Conservation (phyloP, 441 rosid genomes). For the Sinapis alba region DNA sequence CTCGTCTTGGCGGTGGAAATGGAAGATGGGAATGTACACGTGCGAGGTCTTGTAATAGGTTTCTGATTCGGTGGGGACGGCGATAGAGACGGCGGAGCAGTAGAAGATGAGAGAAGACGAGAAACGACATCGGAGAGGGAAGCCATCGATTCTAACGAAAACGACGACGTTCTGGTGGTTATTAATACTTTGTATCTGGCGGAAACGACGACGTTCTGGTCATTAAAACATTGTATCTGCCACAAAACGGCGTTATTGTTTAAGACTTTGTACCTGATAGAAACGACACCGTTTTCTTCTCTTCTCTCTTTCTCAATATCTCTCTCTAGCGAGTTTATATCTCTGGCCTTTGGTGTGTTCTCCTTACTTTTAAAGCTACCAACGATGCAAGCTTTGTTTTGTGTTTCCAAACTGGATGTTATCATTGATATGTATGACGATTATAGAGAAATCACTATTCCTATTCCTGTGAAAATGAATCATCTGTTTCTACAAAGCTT, state of each 20-base stretch:
- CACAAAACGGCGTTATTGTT: too few species aligned
- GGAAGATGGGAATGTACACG: too few species aligned
- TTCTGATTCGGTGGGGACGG: constrained; percentile 12
- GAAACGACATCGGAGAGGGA: constrained; percentile 24
- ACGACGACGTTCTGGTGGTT: neutral
- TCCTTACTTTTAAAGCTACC: constrained; percentile 35
- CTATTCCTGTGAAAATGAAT: neutral
- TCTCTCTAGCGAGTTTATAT: constrained; percentile 91
- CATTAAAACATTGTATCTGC: too few species aligned
- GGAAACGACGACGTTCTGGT: neutral
- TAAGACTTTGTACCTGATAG: too few species aligned
- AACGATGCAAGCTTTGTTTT: constrained; percentile 12
- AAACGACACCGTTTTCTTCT: neutral
- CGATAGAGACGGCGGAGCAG: neutral
- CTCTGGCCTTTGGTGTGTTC: constrained; percentile 66
- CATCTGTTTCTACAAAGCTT: neutral
- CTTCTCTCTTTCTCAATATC: too few species aligned
- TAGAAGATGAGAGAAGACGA: neutral
- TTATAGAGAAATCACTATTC: neutral
- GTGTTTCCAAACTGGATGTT: neutral
- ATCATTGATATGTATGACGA: neutral
- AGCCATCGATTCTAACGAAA: constrained; percentile 9
- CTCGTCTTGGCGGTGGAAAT: too few species aligned
- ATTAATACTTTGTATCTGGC: neutral
- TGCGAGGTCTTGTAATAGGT: neutral